phyloP scores from a whole-genome alignment of 495 filamentous ascomycete species.

The Aspergillus ellipticus region DNA sequence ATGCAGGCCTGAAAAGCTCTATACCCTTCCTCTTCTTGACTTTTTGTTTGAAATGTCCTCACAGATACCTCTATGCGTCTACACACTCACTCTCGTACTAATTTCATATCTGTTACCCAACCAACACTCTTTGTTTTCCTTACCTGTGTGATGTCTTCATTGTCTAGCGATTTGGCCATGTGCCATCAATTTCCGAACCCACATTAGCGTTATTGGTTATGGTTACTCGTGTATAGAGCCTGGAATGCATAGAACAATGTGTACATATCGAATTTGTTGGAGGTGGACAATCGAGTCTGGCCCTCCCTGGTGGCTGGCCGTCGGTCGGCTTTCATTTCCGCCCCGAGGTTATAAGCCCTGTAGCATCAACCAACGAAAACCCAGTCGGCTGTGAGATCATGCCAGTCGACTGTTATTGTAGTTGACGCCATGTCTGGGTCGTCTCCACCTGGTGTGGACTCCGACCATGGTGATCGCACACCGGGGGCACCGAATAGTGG shows the following conservation, averaged over 20 bases:
- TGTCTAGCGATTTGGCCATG: background rate
- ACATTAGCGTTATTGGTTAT: background rate
- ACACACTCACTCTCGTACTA: background rate
- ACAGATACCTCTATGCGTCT: constrained; percentile 1
- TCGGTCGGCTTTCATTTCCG: background rate
- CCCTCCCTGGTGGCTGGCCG: background rate
- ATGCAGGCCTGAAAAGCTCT: background rate
- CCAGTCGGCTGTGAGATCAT: background rate
- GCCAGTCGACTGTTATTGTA: background rate
- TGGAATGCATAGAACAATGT: background rate
- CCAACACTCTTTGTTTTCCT: constrained; percentile 24
- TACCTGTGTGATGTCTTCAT: background rate
- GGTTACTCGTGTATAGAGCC: background rate
- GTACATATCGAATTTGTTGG: background rate
- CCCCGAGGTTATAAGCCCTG: background rate
- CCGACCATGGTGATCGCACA: background rate
- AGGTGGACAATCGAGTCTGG: background rate
- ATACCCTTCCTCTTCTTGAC: background rate
- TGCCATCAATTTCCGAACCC: background rate
- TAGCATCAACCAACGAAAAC: background rate
- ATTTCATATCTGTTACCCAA: background rate
- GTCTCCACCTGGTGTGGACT: background rate
- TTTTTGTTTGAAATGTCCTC: background rate
- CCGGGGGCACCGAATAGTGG: background rate
- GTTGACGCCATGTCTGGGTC: background rate